These are phyloP conservation scores for Hypoxylon sp. DNA, from an alignment of 2,329 filamentous ascomycete genomes.

Conservation along the genomic window DNA sequence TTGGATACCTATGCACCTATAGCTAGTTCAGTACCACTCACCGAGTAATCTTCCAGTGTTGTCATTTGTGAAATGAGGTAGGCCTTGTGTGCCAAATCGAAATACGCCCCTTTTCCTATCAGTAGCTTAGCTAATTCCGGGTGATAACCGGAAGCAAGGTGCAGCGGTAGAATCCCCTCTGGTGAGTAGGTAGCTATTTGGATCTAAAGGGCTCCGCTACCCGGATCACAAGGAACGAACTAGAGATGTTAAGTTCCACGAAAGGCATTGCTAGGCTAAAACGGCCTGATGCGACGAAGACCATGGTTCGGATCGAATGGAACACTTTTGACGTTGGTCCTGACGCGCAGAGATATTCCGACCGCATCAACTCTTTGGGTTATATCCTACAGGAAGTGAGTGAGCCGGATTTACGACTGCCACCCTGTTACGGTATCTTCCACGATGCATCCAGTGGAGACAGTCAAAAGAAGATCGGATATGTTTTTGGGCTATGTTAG, in stretches of 20 bases:
- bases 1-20: not conserved
- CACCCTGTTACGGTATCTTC: conserved; percentile 22
- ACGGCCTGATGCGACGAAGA: not conserved
- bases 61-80: conserved; percentile 4
- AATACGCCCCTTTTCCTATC: conserved; percentile 2
- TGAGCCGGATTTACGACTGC: conserved; percentile 8
- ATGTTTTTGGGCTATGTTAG: conserved; percentile 12
- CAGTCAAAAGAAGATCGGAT: conserved; percentile 1
- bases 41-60: not conserved
- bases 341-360: conserved; percentile 12
- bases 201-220: no score
- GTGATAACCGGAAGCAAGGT: not conserved
- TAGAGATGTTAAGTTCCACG: no score
- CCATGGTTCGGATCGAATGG: conserved; percentile 21
- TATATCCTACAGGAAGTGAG: conserved; percentile 18
- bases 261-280: no score
- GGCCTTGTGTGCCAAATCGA: not conserved
- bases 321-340: conserved; percentile 1
- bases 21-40: not conserved
- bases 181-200: conserved; percentile 4
- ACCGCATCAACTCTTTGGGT: conserved; percentile 20
- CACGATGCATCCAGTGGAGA: conserved; percentile 14
- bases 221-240: no score
- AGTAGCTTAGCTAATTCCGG: conserved; percentile 1
- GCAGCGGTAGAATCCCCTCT: conserved; percentile 1